A percentile compares a stretch with the other conserved stretches of the same genome.
phyloP scores from a whole-genome alignment of 305 asterid genomes.

The Rubia peregrina region DNA sequence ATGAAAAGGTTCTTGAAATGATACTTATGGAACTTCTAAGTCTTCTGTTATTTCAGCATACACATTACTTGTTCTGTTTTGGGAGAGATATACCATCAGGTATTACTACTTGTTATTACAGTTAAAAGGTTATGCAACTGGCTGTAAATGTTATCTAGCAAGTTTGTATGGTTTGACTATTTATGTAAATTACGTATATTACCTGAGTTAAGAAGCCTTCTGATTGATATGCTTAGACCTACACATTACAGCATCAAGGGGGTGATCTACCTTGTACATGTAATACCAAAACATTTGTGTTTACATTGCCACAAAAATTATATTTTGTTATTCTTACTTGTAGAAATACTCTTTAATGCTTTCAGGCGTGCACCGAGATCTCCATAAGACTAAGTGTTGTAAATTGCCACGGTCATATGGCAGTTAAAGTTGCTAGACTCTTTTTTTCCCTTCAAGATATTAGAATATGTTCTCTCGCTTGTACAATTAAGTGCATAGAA shows the following conservation, averaged over 20 bases:
- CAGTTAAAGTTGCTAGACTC: conserved; percentile 24
- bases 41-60: conserved; percentile 39
- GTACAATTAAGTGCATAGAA: background rate
- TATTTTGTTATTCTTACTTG: background rate
- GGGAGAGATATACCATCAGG: conserved; percentile 54
- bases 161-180: conserved; percentile 4
- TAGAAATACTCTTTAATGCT: background rate
- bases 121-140: background rate
- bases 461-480: background rate
- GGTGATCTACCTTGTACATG: conserved; percentile 26
- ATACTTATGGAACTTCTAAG: conserved; percentile 42
- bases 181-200: background rate
- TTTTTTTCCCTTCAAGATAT: conserved; percentile 26
- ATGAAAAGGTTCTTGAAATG: conserved; percentile 31
- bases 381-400: conserved; percentile 26
- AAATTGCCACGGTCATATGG: conserved; percentile 20
- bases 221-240: conserved; percentile 28
- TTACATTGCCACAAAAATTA: background rate
- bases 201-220: conserved; percentile 33
- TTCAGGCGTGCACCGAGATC: conserved; percentile 24
- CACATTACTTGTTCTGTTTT: conserved; percentile 37
- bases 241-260: conserved; percentile 27
- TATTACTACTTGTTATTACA: conserved; percentile 12
- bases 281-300: background rate
- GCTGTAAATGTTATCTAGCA: background rate